Evolutionary conservation across 306 rosid species (phyloP), one percentile per base, ranked within the genome.

Genomic region (Dalbergia cultrata): DNA sequence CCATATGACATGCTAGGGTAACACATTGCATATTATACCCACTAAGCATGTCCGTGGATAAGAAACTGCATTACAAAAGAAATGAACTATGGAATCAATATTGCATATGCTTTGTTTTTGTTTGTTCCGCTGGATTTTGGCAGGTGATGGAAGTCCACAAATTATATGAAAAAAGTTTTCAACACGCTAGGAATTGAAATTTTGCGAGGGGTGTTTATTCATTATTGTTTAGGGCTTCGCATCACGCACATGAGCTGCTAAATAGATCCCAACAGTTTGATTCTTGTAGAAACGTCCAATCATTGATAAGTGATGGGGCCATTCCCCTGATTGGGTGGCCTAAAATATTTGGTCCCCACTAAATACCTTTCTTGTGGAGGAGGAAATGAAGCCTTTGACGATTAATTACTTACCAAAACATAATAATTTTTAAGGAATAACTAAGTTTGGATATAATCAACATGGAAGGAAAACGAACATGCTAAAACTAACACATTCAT

Each of bases 321-420:
- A 66, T 77, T 64, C 75, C 74, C 81, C 67, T 72, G 64, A 79
- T 75, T 65, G 74, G 53, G 80, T 72, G 82, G 82, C 83, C 85
- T 77, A 71, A 72, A 72, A 22, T 72, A n/a, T 72, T 76, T 72
- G 85, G 88, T 77, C 83, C 88, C 75, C 84, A n/a, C 84, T 26
- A 26, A 26, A 26, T 6, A 17, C 75, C 59, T 50, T 70, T 63
- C 53, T 54, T 75, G 70, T 13, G 70, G 44, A 37, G 9, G 64
- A 16, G n/a, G 72, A 70, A 56, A 71, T 76, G 33, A 64, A 68
- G 43, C 73, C 12, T 76, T 8, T 41, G 11, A 58, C 26, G 11
- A 60, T 50, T 50, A 16, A 18, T 35, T 33, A n/a, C n/a, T 3
- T 1, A 78, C 12, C 26, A 71, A 44, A 44, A 13, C 33, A 56